Evolutionary conservation across 345 rosid genomes (phyloP), one percentile per base, ranked within the genome.

Genomic region (Trapa bicornis): DNA sequence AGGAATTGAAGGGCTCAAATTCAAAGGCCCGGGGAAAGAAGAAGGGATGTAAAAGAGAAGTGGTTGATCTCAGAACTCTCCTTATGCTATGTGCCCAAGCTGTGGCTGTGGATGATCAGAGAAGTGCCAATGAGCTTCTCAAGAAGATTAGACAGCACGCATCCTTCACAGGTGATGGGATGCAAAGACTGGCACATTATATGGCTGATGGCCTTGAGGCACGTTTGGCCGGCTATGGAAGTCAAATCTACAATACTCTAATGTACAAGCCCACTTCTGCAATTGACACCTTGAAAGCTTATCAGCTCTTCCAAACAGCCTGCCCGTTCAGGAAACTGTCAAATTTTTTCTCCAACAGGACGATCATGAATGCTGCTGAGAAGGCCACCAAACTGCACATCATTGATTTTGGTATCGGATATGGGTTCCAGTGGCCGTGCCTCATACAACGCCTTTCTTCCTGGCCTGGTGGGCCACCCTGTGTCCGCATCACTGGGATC

Each of bases 391-490:
- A 63, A 66, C 65, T 85, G 35, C 87, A 85, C 70, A 77, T 85
- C 13, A 79, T 85, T 60, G 85, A 85, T 68, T 85, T 85, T 36
- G 87, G 89, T 38, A 80, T 83, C 66, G 37, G 70, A 4, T 78
- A 80, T 54, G 89, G 87, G 33, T 83, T 85, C 67, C 87, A 81
- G 58, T 85, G 89, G 89, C 89, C 87, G 22, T 68, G 81, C 72
- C 84, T 83, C 65, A 81, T 85, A 71, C 83, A 85, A 61, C 78
- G 73, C 22, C 81, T 80, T 65, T 80, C 87, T 7, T 72, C 77
- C 10, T 75, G 81, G 62, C 71, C 76, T 9, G 75, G 81, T 35
- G 89, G 89, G 47, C 87, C 89, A 48, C 89, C 87, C 50, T 69
- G 66, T 73, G 76, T 85, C 68, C 81, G 80, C 2, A 78, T 85